Conservation (phyloP, 805 yeast genomes). For the Kluyveromyces aestuarii region DNA sequence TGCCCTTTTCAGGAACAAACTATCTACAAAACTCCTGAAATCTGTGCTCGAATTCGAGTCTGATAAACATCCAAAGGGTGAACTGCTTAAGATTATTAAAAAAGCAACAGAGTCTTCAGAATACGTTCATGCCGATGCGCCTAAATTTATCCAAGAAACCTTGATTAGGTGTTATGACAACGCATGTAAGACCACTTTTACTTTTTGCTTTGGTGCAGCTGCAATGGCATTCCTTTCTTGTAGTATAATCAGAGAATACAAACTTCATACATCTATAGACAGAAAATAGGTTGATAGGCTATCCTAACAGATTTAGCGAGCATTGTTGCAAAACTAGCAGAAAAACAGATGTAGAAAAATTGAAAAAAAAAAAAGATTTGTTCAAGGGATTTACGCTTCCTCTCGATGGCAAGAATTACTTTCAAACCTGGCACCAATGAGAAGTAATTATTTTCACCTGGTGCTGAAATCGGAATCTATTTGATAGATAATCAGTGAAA, state of each 20-base stretch:
- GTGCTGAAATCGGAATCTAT: no score
- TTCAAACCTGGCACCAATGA: no score
- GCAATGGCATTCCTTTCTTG: slow-evolving; percentile 32
- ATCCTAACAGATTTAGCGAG: neutral
- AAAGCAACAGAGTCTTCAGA: slow-evolving; percentile 49
- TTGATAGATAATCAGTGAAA: no score
- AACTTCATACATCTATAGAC: slow-evolving; percentile 42
- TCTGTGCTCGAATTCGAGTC: slow-evolving; percentile 29
- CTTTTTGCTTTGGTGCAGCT: slow-evolving; percentile 32
- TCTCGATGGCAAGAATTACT: no score
- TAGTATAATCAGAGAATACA: slow-evolving; percentile 47
- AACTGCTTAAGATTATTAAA: slow-evolving; percentile 37
- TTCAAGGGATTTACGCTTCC: no score
- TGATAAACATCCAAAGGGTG: slow-evolving; percentile 28
- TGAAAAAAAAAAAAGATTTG: no score
- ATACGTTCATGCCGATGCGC: slow-evolving; percentile 43
- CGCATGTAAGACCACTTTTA: slow-evolving; percentile 46
- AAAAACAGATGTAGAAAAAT: neutral
- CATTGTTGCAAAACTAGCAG: neutral
- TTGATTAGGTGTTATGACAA: slow-evolving; percentile 42
- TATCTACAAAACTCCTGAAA: slow-evolving; percentile 24
- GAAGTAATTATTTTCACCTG: no score
- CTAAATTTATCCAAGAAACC: slow-evolving; percentile 38
- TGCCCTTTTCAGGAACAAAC: slow-evolving; percentile 46
- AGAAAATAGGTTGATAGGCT: slow-evolving; percentile 21